A percentile compares a stretch with the other conserved stretches of the same genome.
These are phyloP conservation scores for Coniochaeta sp. DNA, from an alignment of 2,329 filamentous ascomycete species.

Conservation along the genomic window DNA sequence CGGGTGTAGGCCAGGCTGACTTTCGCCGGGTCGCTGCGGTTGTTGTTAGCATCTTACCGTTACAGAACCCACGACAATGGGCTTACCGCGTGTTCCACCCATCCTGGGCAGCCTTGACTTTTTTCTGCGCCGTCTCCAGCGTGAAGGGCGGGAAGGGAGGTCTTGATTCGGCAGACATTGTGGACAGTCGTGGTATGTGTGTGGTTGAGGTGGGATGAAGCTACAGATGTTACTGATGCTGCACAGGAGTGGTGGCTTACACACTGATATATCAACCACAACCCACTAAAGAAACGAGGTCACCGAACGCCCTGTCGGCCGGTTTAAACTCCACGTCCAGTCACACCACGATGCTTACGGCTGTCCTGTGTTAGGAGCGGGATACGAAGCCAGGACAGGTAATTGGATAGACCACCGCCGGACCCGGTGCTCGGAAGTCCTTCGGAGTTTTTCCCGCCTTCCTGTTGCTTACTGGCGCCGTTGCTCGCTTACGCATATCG, in stretches of 20 bases:
- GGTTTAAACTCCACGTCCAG: too few species aligned
- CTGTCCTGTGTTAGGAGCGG: too few species aligned
- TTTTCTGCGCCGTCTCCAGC: slow-evolving; percentile 59
- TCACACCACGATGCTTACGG: neutral
- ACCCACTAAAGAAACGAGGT: too few species aligned
- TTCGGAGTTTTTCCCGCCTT: neutral
- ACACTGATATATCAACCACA: too few species aligned
- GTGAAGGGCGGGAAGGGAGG: slow-evolving; percentile 67
- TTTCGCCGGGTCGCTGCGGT: slow-evolving; percentile 50
- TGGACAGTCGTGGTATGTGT: too few species aligned
- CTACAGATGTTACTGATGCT: too few species aligned
- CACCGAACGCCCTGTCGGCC: too few species aligned
- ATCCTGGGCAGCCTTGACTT: slow-evolving; percentile 80
- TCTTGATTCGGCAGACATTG: slow-evolving; percentile 17
- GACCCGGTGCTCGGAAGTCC: neutral
- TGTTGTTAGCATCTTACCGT: neutral
- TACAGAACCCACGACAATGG: neutral
- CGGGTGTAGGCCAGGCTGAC: slow-evolving; percentile 69
- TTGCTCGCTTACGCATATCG: neutral
- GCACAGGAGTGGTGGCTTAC: too few species aligned
- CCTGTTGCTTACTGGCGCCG: neutral
- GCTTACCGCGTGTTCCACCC: slow-evolving; percentile 71
- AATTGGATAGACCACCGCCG: neutral
- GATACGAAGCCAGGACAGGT: neutral
- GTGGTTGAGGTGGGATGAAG: too few species aligned